phyloP scores from a whole-genome alignment of 139 green algal genomes.

The Micractinium sp. region DNA sequence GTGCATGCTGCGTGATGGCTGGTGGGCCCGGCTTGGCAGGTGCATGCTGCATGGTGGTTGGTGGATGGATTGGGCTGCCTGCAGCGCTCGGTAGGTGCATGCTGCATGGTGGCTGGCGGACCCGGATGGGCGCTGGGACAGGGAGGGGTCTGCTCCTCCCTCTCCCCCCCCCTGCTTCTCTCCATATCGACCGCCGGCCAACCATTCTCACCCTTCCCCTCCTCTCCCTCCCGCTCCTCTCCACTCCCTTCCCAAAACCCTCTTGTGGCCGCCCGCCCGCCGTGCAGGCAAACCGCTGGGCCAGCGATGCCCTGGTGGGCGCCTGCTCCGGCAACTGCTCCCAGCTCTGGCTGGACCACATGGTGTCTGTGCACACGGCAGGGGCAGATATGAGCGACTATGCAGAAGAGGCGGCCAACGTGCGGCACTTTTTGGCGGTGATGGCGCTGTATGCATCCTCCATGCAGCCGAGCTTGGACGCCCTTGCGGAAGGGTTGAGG shows the following conservation, averaged over 20 bases:
- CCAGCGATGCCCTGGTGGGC: neutral
- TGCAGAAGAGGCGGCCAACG: neutral
- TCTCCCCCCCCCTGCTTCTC: too few species aligned
- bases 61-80: too few species aligned
- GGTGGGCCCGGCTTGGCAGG: too few species aligned
- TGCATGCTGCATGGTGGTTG: too few species aligned
- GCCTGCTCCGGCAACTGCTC: constrained; percentile 4
- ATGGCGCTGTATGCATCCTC: neutral
- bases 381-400: neutral
- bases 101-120: too few species aligned
- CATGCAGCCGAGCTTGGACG: neutral
- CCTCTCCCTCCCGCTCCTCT: too few species aligned
- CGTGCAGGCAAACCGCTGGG: neutral
- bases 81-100: too few species aligned
- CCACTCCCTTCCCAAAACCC: neutral
- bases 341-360: constrained; percentile 1
- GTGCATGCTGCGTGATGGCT: too few species aligned
- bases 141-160: too few species aligned
- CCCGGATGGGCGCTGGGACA: too few species aligned
- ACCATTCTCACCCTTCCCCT: too few species aligned
- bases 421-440: neutral
- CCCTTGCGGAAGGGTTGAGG: neutral
- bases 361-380: constrained; percentile 1
- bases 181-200: too few species aligned
- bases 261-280: neutral